These are phyloP conservation scores for Blastobotrys mokoenaii DNA, from an alignment of 805 yeast genomes.

Conservation along the genomic window DNA sequence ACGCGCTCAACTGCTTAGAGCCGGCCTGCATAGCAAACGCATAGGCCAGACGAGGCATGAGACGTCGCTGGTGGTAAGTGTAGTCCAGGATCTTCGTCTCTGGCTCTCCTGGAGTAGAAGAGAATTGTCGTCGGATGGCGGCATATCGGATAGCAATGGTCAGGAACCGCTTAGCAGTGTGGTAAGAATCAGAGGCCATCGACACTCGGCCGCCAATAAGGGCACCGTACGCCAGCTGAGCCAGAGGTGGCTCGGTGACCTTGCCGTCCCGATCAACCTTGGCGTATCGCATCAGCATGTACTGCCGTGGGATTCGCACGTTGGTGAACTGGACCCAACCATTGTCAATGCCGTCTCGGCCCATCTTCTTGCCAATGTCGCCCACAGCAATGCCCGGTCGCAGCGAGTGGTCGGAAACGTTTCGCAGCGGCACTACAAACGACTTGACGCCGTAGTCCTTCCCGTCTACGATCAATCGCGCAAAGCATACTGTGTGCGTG, in stretches of 20 bases:
- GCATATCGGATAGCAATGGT: conserved; percentile 87
- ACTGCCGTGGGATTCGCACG: conserved; percentile 76
- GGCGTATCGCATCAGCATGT: conserved; percentile 74
- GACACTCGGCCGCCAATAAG: conserved; percentile 80
- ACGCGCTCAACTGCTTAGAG: conserved; percentile 48
- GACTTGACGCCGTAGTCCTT: conserved; percentile 89
- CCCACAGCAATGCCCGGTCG: conserved; percentile 79
- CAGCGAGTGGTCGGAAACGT: conserved; percentile 53
- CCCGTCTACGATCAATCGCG: conserved; percentile 71
- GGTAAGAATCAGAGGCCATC: conserved; percentile 80
- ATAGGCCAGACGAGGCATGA: conserved; percentile 76
- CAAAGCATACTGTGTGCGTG: conserved; percentile 78
- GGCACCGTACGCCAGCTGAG: conserved; percentile 83
- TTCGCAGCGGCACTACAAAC: conserved; percentile 85
- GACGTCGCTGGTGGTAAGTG: conserved; percentile 80
- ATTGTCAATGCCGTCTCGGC: conserved; percentile 90
- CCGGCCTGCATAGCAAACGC: conserved; percentile 70
- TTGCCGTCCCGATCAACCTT: conserved; percentile 61
- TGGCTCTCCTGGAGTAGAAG: conserved; percentile 36
- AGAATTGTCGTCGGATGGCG: conserved; percentile 82
- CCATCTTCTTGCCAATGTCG: conserved; percentile 93
- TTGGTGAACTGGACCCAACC: conserved; percentile 92
- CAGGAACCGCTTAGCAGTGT: conserved; percentile 67
- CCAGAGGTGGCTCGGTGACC: conserved; percentile 73
- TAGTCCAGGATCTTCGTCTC: conserved; percentile 78